Base-by-base conservation (phyloP, 371 early-diverging fungal species). In the Syncephalis plumigaleata region DNA sequence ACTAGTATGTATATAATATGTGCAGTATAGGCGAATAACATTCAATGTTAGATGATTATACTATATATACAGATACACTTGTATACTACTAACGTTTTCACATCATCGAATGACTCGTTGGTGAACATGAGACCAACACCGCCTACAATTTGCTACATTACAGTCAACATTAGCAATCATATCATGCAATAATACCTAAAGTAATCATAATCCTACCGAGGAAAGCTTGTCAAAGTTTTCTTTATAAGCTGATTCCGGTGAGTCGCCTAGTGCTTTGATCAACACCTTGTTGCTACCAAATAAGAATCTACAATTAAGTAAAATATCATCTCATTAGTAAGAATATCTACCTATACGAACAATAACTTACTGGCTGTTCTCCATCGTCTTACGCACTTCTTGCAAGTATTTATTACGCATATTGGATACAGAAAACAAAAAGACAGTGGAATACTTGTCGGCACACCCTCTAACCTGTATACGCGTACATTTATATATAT, bases 341-440 rank as follows among this genome's bases (percentile, higher is more conserved):
- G 42, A 13, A 55, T 38, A 20, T 45, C 46, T 45, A 20, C 11
- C n/a, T 46, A 36, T 21, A 55, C 13, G n/a, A n/a, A n/a, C 57
- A 63, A 39, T 54, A 45, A 31, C 31, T 31, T 31, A 31, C 31
- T 11, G 31, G 11, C 31, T 31, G 11, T 31, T 11, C 48, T 77
- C 73, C 60, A 79, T 66, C 18, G 80, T 78, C 45, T 60, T 60
- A 44, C 95, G 82, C 42, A 93, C 70, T 27, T 79, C 75, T 64
- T 94, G 87, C 50, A 96, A 69, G 60, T 77, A 82, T 42, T 74
- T 70, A 68, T 93, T 94, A 56, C 96, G 78, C 89, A 88, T 89
- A 66, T 94, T 91, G 44, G 77, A 73, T 11, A 91, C 85, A 13
- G 76, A 73, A 55, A 87, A 84, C 37, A 94, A 68, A 68, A 78